Evolutionary conservation across 2,329 filamentous ascomycete species (phyloP).

Genomic region (Phialophora expanda): DNA sequence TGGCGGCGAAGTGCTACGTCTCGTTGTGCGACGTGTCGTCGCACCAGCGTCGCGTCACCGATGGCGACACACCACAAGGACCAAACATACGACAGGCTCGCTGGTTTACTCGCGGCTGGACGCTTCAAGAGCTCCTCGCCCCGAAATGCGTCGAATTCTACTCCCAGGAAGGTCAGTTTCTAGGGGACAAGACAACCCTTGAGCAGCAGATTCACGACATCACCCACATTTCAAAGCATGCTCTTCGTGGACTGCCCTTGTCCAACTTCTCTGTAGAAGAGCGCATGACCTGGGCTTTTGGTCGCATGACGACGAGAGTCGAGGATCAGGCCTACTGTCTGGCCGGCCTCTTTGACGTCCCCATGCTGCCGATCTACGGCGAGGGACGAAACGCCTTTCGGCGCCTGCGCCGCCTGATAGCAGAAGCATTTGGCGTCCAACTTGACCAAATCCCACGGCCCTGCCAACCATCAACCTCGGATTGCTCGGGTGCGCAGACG

Average conservation of each 20-base stretch:
- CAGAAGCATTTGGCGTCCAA: constrained; percentile 1
- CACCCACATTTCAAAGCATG: background rate
- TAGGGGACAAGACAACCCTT: background rate
- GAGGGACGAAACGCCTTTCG: constrained; percentile 27
- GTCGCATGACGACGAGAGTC: background rate
- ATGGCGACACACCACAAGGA: constrained; percentile 10
- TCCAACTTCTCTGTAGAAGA: background rate
- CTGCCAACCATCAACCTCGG: background rate
- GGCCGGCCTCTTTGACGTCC: constrained; percentile 38
- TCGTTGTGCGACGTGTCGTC: constrained; percentile 1
- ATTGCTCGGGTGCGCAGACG: background rate
- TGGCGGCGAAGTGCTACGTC: background rate
- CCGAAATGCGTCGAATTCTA: background rate
- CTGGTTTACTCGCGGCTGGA: constrained; percentile 9
- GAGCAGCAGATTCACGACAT: background rate
- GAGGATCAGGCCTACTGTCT: constrained; percentile 42
- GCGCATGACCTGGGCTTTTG: background rate
- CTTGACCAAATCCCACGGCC: constrained; percentile 5
- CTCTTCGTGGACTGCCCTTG: background rate
- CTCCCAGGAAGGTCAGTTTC: background rate
- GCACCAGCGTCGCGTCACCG: constrained; percentile 33
- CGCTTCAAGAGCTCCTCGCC: background rate
- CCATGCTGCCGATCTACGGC: constrained; percentile 37
- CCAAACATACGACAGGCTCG: constrained; percentile 38
- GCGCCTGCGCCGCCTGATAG: constrained; percentile 25